Percentiles rank a stretch among this genome's conserved stretches.
phyloP scores from a whole-genome alignment of 1,139 yeast species.

The Yamadazyma dendronema region DNA sequence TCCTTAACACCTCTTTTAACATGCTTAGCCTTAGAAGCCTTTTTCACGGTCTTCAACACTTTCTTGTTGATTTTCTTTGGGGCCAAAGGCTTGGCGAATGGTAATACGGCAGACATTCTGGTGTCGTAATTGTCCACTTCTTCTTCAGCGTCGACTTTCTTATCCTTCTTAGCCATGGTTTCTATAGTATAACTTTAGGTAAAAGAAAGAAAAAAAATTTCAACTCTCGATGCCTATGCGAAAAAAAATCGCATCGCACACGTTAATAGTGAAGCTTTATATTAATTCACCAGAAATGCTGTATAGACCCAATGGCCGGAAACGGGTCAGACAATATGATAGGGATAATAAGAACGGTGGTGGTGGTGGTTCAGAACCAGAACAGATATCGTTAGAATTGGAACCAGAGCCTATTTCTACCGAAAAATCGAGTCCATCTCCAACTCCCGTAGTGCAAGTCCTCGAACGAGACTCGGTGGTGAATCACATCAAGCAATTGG shows the following conservation, averaged over 20 bases:
- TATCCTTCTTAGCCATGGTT: slow-evolving; percentile 47
- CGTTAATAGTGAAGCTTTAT: neutral
- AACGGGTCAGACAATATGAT: slow-evolving; percentile 1
- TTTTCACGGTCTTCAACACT: slow-evolving; percentile 91
- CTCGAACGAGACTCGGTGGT: slow-evolving; percentile 5
- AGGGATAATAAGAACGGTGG: no score
- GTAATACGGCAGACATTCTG: slow-evolving; percentile 84
- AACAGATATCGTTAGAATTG: neutral
- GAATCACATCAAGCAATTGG: slow-evolving; percentile 6
- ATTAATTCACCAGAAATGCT: slow-evolving; percentile 1
- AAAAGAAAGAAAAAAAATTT: neutral
- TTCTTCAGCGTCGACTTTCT: slow-evolving; percentile 38
- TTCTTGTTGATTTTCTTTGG: slow-evolving; percentile 95
- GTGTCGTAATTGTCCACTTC: slow-evolving; percentile 85
- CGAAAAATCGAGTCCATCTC: neutral
- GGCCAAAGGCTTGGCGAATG: slow-evolving; percentile 95
- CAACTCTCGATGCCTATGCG: slow-evolving; percentile 4
- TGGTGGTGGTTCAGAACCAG: neutral
- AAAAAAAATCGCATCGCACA: slow-evolving; percentile 1
- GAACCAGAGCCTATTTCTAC: neutral
- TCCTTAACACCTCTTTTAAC: slow-evolving; percentile 99
- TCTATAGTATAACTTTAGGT: slow-evolving; percentile 3
- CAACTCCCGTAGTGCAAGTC: neutral
- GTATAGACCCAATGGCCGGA: slow-evolving; percentile 2
- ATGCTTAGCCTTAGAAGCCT: slow-evolving; percentile 96